Base-by-base conservation (phyloP, 1,284 basidiomycete genomes). In the Rhodotorula glutinis region DNA sequence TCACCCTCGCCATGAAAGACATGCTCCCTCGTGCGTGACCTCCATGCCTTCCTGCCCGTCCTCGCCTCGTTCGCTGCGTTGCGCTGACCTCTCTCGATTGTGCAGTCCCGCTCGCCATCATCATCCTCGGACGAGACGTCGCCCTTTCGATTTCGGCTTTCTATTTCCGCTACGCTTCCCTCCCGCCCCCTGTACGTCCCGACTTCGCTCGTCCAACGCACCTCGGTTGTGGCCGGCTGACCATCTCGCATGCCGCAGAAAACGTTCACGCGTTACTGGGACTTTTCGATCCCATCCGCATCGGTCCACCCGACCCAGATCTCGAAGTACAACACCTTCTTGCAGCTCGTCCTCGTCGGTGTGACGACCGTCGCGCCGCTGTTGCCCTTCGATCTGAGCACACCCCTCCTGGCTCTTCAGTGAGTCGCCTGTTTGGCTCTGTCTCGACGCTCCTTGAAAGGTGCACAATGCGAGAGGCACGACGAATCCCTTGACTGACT, bases 331-430 rank as follows among this genome's bases (percentile, higher is more conserved):
- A 98, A 98, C 78, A 98, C 95, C 0, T 89, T 90, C 11, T 83
- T 98, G 4, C 95, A 98, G 79, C 85, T 98, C 10, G 77, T 89
- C 7, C 82, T 98, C 17, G 95, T 98, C 87, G 94, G 92, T 2
- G 78, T 83, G 0, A 91, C 92, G 2, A 96, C 93, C 0, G 81
- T 96, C 55, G 86, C 86, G 56, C 94, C 94, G 0, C 81, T 97
- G 40, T 77, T 93, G 2, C 86, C 88, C 0, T 78, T 86, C 49
- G 85, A 88, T 54, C 78, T 90, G 5, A 79, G 79, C 5, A 58
- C 82, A 38, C 81, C 84, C 38, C 79, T 95, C 14, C 80, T 84
- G 53, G 85, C 80, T 25, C 77, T 88, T 60, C 87, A 89, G 87
- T 88, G 76, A 74, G 86, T 81, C 8, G 11, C 53, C 53, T n/a